Evolutionary conservation across 768 basidiomycete species (phyloP).

Genomic region (Suillus placidus): DNA sequence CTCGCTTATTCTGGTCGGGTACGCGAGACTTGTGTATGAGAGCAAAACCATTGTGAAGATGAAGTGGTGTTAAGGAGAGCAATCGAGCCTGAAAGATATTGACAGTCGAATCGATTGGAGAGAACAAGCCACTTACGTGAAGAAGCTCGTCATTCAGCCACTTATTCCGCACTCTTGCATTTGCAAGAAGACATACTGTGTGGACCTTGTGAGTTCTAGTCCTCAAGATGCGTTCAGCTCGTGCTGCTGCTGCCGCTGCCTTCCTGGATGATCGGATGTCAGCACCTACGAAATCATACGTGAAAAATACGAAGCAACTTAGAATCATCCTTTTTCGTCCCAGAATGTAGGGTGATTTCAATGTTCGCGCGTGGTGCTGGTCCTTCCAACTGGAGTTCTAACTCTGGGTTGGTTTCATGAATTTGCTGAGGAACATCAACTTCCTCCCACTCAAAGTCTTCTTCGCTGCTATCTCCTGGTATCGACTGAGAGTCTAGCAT

Average conservation of each 20-base stretch:
- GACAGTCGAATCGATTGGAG: constrained; percentile 11
- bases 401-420: constrained; percentile 18
- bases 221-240: constrained; percentile 72
- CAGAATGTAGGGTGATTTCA: constrained; percentile 70
- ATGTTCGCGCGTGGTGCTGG: constrained; percentile 50
- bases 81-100: constrained; percentile 69
- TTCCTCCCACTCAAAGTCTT: constrained; percentile 84
- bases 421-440: constrained; percentile 51
- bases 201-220: constrained; percentile 90
- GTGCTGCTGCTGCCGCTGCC: constrained; percentile 42
- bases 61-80: constrained; percentile 81
- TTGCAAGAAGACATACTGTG: constrained; percentile 77
- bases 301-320: constrained; percentile 43
- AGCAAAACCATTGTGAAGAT: constrained; percentile 78
- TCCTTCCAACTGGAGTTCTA: constrained; percentile 29
- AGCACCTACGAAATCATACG: neutral
- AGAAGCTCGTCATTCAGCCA: constrained; percentile 85
- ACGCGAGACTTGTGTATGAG: constrained; percentile 79
- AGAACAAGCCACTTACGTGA: constrained; percentile 56
- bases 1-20: constrained; percentile 80
- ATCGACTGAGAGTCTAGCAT: constrained; percentile 21
- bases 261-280: constrained; percentile 45
- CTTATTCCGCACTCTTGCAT: constrained; percentile 72
- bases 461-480: constrained; percentile 46
- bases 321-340: constrained; percentile 38